Evolutionary conservation across 768 basidiomycete genomes (phyloP), one percentile per base, ranked within the genome.

Genomic region (Amyloporia xantha): DNA sequence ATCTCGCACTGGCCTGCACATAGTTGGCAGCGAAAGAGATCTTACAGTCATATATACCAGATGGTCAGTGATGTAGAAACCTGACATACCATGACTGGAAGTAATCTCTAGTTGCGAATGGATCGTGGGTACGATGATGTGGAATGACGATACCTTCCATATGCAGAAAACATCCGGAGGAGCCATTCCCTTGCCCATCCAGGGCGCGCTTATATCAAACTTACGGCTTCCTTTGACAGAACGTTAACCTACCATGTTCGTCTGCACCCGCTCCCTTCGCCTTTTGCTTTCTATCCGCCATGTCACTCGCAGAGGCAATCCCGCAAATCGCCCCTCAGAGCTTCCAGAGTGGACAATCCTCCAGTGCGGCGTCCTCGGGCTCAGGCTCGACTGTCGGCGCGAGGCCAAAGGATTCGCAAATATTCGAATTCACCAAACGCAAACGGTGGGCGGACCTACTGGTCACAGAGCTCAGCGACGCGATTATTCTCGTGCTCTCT

Each of bases 391-490:
- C 5, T 11, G 30, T 20, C 37, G 44, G 20, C 17, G 24, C 27
- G 50, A 40, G 43, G 25, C 21, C 28, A 25, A 55, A 51, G 41
- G 57, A 58, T 41, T 30, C 48, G 5, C 57, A 52, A 9, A 48
- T 60, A 35, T 92, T 81, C 58, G 91, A 93, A 63, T 93, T 92
- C 63, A 89, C 87, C 0, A 90, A 88, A 61, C 72, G 90, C 48
- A 91, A 91, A 62, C 76, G 83, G 48, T 93, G 91, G 91, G 84
- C 82, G 15, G 90, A 92, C 62, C 70, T 93, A 12, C 71, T 91
- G 21, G 66, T 86, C 50, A 74, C 79, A 1, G 91, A 91, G 61
- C 75, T 90, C 25, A 79, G 84, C 25, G 90, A 90, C 52, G 80
- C 76, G 15, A 73, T 87, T 60, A 68, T 79, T 27, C 72, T 93